Percentiles rank a stretch among this genome's conserved stretches.
phyloP scores from a whole-genome alignment of 148 eudicot genomes.

The Talinum fruticosum region DNA sequence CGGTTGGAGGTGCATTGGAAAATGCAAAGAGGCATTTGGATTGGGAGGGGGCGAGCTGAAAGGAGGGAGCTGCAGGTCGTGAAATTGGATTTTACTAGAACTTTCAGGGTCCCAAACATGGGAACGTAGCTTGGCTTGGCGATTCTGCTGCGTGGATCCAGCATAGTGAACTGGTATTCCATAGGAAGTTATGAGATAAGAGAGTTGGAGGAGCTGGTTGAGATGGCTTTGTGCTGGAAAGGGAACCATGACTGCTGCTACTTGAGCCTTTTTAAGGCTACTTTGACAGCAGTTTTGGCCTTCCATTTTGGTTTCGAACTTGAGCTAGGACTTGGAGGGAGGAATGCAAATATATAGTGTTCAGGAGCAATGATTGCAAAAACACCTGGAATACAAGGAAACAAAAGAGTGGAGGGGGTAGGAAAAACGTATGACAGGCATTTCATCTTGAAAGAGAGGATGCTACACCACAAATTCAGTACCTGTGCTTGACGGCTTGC shows the following conservation, averaged over 20 bases:
- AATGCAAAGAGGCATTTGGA: neutral
- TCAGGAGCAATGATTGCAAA: neutral
- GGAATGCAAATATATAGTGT: neutral
- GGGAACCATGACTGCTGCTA: conserved; percentile 50
- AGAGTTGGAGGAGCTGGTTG: conserved; percentile 67
- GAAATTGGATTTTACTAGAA: conserved; percentile 38
- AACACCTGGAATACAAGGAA: no score
- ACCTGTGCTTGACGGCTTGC: no score
- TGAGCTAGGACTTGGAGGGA: neutral
- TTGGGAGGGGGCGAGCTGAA: neutral
- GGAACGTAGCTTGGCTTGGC: conserved; percentile 51
- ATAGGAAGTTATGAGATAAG: conserved; percentile 44
- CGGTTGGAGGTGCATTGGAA: neutral
- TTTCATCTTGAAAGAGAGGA: no score
- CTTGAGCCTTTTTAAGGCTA: conserved; percentile 22
- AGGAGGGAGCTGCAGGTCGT: conserved; percentile 30
- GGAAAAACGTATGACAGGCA: no score
- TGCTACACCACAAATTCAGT: no score
- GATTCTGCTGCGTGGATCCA: conserved; percentile 36
- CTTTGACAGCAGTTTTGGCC: conserved; percentile 10
- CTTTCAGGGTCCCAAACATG: conserved; percentile 28
- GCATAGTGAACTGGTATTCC: conserved; percentile 50
- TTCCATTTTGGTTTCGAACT: conserved; percentile 1
- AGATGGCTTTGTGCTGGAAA: conserved; percentile 71
- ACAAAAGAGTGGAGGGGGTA: no score